phyloP scores from a whole-genome alignment of 164 flowering plant genomes.

The Magnolia kwangsiensis region DNA sequence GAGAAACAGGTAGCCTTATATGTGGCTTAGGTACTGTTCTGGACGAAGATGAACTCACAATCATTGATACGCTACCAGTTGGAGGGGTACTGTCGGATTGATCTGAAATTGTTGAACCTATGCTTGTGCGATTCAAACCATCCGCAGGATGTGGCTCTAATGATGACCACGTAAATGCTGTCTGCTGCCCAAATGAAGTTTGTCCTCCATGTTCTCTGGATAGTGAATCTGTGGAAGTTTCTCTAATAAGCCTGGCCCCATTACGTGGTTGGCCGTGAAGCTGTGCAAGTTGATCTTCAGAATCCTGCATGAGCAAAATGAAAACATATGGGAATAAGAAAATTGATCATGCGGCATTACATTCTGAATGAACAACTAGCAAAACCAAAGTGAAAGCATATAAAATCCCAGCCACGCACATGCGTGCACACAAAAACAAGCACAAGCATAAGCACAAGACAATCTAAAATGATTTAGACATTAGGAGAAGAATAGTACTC shows the following conservation, averaged over 20 bases:
- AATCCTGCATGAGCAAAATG: constrained; percentile 39
- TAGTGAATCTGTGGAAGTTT: constrained; percentile 41
- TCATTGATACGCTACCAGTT: constrained; percentile 26
- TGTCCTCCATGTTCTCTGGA: constrained; percentile 34
- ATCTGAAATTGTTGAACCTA: constrained; percentile 24
- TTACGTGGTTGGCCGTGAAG: constrained; percentile 26
- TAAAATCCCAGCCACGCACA: too few relatives aligned
- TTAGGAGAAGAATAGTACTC: constrained; percentile 1
- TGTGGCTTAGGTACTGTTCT: constrained; percentile 30
- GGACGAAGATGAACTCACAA: constrained; percentile 29
- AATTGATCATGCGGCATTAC: not conserved
- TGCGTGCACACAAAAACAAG: not conserved
- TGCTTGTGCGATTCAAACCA: constrained; percentile 16
- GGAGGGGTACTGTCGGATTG: constrained; percentile 29
- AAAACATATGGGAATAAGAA: not conserved
- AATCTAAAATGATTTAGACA: not conserved
- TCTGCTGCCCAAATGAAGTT: constrained; percentile 25
- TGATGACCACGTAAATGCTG: constrained; percentile 17
- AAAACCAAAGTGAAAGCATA: not conserved
- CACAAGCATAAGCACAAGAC: not conserved
- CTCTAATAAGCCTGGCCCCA: constrained; percentile 42
- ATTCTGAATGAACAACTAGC: not conserved
- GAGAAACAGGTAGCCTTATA: constrained; percentile 12
- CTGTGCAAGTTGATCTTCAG: constrained; percentile 30
- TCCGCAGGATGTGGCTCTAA: constrained; percentile 21